Evolutionary conservation across 2,329 filamentous ascomycete species (phyloP), one percentile per base, ranked within the genome.

Genomic region (Aspergillus sclerotialis): DNA sequence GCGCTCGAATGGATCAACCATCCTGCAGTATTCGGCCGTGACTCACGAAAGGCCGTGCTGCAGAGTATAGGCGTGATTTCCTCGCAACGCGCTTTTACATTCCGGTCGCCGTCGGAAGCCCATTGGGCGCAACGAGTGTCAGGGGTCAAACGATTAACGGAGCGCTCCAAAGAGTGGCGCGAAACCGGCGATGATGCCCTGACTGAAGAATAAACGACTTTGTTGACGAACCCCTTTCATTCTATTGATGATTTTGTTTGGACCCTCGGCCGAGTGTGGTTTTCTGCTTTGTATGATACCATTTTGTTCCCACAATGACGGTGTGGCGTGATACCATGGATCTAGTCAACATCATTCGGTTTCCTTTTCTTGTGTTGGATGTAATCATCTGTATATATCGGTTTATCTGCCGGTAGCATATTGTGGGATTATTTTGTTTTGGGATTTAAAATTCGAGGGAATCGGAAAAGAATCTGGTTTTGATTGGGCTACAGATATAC

Each of bases 1-100:
- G 86, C 84, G 32, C 69, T 98, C 11, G 92, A 98, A 63, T 98
- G 92, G 92, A 96, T 98, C 61, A 88, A 84, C 56, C 92, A 98
- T 54, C 92, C 92, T 2, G 89, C 89, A 2, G 86, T 96, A 2
- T 98, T 98, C 57, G 82, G 84, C 7, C 80, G 92, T 24, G 92
- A 98, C 58, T 92, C 85, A 38, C 81, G 92, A 52, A 98, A 98
- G 68, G 87, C 90, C 4, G 89, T 98, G 2, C 72, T 98, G 15
- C 92, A 98, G 61, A 87, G 89, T 11, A 96, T 98, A 46, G 90
- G 92, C 5, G 89, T 96, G 42, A 95, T 98, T 49, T 92, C 85
- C 53, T 93, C 85, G 5, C 92, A 98, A 64, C 77, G 92, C 30
- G 89, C 84, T 8, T 94, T 90, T 57, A 96, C 92, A 1, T 95